Base-by-base conservation (phyloP, 2,329 filamentous ascomycete genomes). In the Plectosphaerella plurivora region DNA sequence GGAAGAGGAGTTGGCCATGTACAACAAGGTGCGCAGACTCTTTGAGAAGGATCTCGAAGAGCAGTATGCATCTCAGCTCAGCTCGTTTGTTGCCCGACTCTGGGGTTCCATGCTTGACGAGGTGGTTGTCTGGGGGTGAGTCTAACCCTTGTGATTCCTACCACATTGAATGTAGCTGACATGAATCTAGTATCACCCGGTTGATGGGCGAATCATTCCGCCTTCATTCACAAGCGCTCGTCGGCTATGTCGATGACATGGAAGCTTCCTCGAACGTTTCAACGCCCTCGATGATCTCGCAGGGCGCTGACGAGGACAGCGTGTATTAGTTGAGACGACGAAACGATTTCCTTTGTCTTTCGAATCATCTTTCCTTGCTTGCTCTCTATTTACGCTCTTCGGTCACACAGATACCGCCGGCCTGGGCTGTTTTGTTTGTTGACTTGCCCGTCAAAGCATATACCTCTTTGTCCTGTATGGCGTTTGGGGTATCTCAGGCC, bases 71-170 rank as follows among this genome's bases (percentile, higher is more conserved):
- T 80, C 85, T 50, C 92, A 95, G 68, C 77, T 99, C 61, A 97
- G 93, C 76, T 94, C 92, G n/a, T 91, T 91, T 50, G 93, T 99
- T 44, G 92, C 93, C 57, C 86, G 90, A 63, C 84, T 97, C 45
- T 99, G 94, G 94, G 94, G 93, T 63, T 93, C 91, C 58, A 97
- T 97, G 88, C 86, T 97, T 59, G 94, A 97, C 67, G 94, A 97
- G 73, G 94, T 97, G 57, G 93, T 97, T 61, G 94, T 99, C 55
- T 97, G 94, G 94, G 94, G 94, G 91, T 96, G 87, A 84, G 91
- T 88, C 50, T 47, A 51, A 20, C 2, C 5, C 5, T 16, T 9
- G 8, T n/a, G 16, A 42, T 33, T 35, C 7, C 5, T 12, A 45
- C 20, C 20, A 16, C 36, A 16, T 49, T 35, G 15, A 16, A 9